Conservation (phyloP, 2,329 filamentous ascomycete species). For the Pseudogymnoascus sp. region DNA sequence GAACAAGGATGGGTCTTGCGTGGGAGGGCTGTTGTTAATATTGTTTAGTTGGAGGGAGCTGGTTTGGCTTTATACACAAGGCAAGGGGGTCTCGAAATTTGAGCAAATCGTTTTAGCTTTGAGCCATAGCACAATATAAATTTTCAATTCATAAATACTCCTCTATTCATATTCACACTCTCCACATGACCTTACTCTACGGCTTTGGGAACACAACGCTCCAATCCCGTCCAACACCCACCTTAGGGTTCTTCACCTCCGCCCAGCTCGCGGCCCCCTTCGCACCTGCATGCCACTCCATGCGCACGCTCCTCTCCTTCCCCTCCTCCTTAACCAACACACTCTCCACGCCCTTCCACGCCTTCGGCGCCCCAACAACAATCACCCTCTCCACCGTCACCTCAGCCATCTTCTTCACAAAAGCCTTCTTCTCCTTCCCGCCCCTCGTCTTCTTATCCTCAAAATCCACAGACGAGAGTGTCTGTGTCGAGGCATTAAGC, state of each 20-base stretch:
- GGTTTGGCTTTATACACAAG: background rate
- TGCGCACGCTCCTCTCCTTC: slow-evolving; percentile 48
- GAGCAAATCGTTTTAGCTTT: background rate
- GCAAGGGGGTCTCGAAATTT: background rate
- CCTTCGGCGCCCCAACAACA: slow-evolving; percentile 67
- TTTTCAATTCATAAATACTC: background rate
- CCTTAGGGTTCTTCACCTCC: slow-evolving; percentile 55
- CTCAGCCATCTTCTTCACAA: slow-evolving; percentile 69
- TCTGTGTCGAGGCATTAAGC: slow-evolving; percentile 46
- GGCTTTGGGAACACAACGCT: slow-evolving; percentile 31
- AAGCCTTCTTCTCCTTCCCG: slow-evolving; percentile 50
- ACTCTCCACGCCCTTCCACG: slow-evolving; percentile 59
- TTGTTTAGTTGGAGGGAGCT: background rate
- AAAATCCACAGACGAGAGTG: slow-evolving; percentile 64
- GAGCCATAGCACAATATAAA: background rate
- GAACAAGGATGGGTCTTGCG: background rate
- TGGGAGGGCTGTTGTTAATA: background rate
- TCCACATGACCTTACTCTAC: background rate
- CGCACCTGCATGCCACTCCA: slow-evolving; percentile 50
- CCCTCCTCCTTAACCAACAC: slow-evolving; percentile 50
- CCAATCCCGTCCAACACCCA: slow-evolving; percentile 58
- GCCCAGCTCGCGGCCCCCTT: slow-evolving; percentile 54
- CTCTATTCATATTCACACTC: background rate
- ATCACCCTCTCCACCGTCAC: slow-evolving; percentile 80
- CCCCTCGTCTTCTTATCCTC: slow-evolving; percentile 36